phyloP scores from a whole-genome alignment of 1,139 yeast genomes.

The Hyphopichia wangnamkhiaoensis region DNA sequence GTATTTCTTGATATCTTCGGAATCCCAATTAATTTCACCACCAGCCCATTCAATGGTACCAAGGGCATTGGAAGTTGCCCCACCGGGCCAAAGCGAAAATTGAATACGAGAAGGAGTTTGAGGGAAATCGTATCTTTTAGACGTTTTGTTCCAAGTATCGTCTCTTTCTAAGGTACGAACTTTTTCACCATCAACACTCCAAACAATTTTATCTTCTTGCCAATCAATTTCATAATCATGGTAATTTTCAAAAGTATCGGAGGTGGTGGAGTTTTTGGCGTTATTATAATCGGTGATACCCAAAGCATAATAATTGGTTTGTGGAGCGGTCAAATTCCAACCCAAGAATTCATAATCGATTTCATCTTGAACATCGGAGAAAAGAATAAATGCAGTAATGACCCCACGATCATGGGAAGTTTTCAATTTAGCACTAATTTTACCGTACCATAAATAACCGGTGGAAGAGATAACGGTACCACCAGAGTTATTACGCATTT shows the following conservation, averaged over 20 bases:
- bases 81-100: slow-evolving; percentile 93
- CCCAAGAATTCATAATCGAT: slow-evolving; percentile 89
- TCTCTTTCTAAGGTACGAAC: slow-evolving; percentile 67
- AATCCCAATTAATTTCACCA: slow-evolving; percentile 81
- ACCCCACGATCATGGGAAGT: slow-evolving; percentile 81
- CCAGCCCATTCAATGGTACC: slow-evolving; percentile 97
- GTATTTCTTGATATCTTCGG: slow-evolving; percentile 65
- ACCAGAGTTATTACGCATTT: slow-evolving; percentile 76
- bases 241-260: slow-evolving; percentile 62
- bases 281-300: slow-evolving; percentile 73
- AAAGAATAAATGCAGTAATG: slow-evolving; percentile 79
- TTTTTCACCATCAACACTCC: slow-evolving; percentile 72
- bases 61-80: slow-evolving; percentile 56
- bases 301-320: slow-evolving; percentile 77
- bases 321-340: slow-evolving; percentile 60
- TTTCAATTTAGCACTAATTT: slow-evolving; percentile 65
- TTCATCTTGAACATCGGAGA: slow-evolving; percentile 88
- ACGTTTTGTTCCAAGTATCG: slow-evolving; percentile 70
- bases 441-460: slow-evolving; percentile 85
- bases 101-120: slow-evolving; percentile 90
- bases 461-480: slow-evolving; percentile 86
- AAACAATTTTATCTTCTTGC: slow-evolving; percentile 68
- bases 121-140: slow-evolving; percentile 66
- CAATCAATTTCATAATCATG: slow-evolving; percentile 85
- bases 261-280: slow-evolving; percentile 44